phyloP scores from a whole-genome alignment of 441 rosid genomes.

The Bruguiera hainesii region DNA sequence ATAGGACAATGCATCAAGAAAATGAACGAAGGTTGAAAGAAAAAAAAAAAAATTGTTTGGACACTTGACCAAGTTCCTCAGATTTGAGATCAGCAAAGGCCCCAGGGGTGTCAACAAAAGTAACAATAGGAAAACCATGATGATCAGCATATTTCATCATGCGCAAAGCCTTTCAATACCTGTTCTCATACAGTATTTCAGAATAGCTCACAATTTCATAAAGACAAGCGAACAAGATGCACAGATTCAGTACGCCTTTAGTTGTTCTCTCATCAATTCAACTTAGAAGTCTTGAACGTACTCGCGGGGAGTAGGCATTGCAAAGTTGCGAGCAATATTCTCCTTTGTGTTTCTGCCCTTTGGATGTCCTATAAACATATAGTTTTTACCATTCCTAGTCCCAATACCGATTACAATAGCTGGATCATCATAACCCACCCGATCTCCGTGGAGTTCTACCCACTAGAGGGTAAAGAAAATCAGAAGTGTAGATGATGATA shows the following conservation, averaged over 20 bases:
- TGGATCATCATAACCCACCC: slow-evolving; percentile 96
- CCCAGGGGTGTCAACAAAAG: slow-evolving; percentile 38
- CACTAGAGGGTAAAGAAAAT: neutral
- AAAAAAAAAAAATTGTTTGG: slow-evolving; percentile 1
- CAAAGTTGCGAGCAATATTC: slow-evolving; percentile 84
- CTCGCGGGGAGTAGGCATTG: slow-evolving; percentile 98
- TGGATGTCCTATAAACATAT: too few species aligned
- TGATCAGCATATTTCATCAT: slow-evolving; percentile 38
- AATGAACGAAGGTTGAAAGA: neutral
- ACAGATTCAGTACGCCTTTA: neutral
- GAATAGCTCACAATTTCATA: neutral
- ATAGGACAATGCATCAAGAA: too few species aligned
- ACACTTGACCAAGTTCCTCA: slow-evolving; percentile 38
- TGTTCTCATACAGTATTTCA: slow-evolving; percentile 9
- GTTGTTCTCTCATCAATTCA: neutral
- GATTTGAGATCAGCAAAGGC: slow-evolving; percentile 39
- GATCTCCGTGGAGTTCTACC: slow-evolving; percentile 96
- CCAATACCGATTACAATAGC: slow-evolving; percentile 41
- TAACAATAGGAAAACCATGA: slow-evolving; percentile 34
- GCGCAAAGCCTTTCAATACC: slow-evolving; percentile 36
- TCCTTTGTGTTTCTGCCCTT: too few species aligned
- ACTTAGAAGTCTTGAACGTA: slow-evolving; percentile 26
- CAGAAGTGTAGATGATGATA: neutral
- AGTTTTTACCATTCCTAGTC: too few species aligned
- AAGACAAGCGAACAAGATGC: neutral